Base-by-base conservation (phyloP, 495 filamentous ascomycete genomes). In the Rostrohypoxylon terebratum region DNA sequence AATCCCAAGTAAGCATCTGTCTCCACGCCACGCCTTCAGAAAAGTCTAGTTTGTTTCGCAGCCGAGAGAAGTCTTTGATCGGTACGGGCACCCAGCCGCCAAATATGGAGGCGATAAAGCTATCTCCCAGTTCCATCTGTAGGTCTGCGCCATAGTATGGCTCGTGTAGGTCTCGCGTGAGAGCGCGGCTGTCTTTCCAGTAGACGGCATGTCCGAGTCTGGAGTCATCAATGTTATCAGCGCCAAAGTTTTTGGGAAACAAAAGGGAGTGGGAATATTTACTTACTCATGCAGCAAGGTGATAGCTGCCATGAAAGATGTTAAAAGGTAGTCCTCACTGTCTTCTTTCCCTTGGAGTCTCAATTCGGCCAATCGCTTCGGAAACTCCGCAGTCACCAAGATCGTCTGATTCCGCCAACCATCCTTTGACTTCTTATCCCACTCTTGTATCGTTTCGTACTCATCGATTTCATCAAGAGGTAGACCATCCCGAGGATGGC, bases 61-160 rank as follows among this genome's bases (percentile, higher is more conserved):
- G 58, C 4, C 44, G n/a, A 4, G 53, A 4, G 5, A 65, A 23
- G 18, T 59, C 18, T 40, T 50, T 70, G 5, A 83, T 74, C 1
- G 80, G 80, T 4, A 81, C 73, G 2, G 81, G 81, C 10, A 75
- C 48, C 79, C 79, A 83, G 14, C 80, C 81, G 9, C 81, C 80
- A 51, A 81, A 83, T 0, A 83, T 72, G 40, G 73, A 73, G 9
- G 79, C 74, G 11, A 81, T 64, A 57, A 81, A 81, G 66, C 77
- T 80, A 42, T 83, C 79, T 21, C 80, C 81, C 11, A 83, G 73
- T 60, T 83, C 81, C 80, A 81, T 83, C 53, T 83, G 77, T 4
- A 83, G 69, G 40, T 81, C 80, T 4, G 64, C 73, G 16, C 80
- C 81, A 59, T 80, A 83, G 63, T 75, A 83, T 0, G 81, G 81